Conservation (phyloP, 495 filamentous ascomycete genomes). For the Talaromyces ruber region DNA sequence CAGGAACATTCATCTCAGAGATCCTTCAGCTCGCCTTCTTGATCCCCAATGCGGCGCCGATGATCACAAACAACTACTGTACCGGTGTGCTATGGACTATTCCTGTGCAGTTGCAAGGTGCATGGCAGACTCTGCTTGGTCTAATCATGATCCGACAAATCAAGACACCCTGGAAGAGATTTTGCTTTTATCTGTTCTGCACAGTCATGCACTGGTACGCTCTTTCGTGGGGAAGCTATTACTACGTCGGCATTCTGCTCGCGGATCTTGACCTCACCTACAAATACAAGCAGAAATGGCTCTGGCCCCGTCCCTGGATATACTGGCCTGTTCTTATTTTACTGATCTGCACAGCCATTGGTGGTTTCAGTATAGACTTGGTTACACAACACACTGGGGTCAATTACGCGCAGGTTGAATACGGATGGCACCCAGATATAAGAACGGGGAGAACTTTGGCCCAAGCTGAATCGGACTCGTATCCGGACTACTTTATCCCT, state of each 20-base stretch:
- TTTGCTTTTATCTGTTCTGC: conserved; percentile 28
- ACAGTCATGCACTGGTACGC: conserved; percentile 32
- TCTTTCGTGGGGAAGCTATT: conserved; percentile 27
- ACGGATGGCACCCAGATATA: conserved; percentile 27
- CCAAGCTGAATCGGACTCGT: conserved; percentile 15
- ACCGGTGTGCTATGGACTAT: conserved; percentile 37
- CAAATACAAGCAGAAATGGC: conserved; percentile 22
- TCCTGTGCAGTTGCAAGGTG: conserved; percentile 30
- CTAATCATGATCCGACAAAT: conserved; percentile 29
- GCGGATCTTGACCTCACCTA: conserved; percentile 32
- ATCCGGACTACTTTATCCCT: conserved; percentile 29
- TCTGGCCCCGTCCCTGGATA: conserved; percentile 13
- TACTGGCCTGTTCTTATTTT: conserved; percentile 22
- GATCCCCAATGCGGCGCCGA: conserved; percentile 33
- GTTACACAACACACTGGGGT: conserved; percentile 16
- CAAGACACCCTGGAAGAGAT: conserved; percentile 35
- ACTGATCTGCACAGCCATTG: conserved; percentile 12
- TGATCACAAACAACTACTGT: conserved; percentile 34
- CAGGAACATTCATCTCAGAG: conserved; percentile 25
- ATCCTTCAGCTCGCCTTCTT: conserved; percentile 29
- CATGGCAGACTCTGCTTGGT: conserved; percentile 25
- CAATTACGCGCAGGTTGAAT: conserved; percentile 21
- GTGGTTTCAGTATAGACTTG: conserved; percentile 20
- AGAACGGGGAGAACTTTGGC: conserved; percentile 17
- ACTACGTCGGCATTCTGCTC: conserved; percentile 28